A percentile compares a stretch with the other conserved stretches of the same genome.
Conservation (phyloP, 2,329 filamentous ascomycete genomes). For the Xylaria sp. region DNA sequence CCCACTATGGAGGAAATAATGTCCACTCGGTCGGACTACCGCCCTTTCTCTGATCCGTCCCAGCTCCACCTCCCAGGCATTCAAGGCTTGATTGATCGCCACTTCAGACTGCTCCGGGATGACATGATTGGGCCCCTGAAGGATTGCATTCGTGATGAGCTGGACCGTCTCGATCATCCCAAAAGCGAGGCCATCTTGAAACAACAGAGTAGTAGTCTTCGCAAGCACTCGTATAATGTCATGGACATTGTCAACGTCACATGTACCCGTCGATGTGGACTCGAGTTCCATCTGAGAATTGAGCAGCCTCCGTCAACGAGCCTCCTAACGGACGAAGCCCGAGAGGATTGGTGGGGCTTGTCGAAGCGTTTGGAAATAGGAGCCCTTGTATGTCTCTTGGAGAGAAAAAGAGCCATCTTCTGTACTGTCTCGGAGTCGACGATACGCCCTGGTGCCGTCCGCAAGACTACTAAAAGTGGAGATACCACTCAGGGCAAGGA, state of each 20-base stretch:
- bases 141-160: slow-evolving; percentile 28
- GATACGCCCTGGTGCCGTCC: background rate
- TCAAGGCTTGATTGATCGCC: slow-evolving; percentile 52
- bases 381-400: slow-evolving; percentile 15
- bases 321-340: slow-evolving; percentile 1
- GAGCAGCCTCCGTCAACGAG: slow-evolving; percentile 8
- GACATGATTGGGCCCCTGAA: slow-evolving; percentile 55
- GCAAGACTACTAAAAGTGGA: slow-evolving; percentile 8
- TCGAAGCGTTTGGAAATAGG: slow-evolving; percentile 17
- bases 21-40: slow-evolving; percentile 45
- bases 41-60: slow-evolving; percentile 43
- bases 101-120: slow-evolving; percentile 59
- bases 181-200: slow-evolving; percentile 4
- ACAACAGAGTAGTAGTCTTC: slow-evolving; percentile 4
- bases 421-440: slow-evolving; percentile 20
- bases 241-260: slow-evolving; percentile 3
- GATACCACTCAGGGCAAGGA: background rate
- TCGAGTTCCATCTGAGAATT: slow-evolving; percentile 12
- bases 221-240: slow-evolving; percentile 7
- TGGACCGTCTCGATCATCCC: slow-evolving; percentile 1
- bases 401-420: slow-evolving; percentile 11
- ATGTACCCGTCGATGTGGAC: slow-evolving; percentile 2
- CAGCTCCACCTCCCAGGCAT: slow-evolving; percentile 47
- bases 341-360: slow-evolving; percentile 17
- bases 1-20: slow-evolving; percentile 53